Percentiles rank a stretch among this genome's conserved stretches.
These are phyloP conservation scores for Plasmopara muralis DNA, from an alignment of 352 stramenopile species.

Conservation along the genomic window DNA sequence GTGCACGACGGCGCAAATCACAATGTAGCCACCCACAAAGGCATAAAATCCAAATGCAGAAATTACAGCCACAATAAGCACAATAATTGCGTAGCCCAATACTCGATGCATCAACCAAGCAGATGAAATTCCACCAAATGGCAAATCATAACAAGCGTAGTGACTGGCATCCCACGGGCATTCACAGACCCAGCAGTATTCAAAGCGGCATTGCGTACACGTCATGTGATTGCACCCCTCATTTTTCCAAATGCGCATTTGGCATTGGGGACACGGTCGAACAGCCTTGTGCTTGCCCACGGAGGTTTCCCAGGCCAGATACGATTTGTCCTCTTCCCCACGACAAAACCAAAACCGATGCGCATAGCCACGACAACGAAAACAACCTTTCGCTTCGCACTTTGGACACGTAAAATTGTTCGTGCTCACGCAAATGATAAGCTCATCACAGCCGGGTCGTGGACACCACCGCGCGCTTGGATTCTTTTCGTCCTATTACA, in stretches of 20 bases:
- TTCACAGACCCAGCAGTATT: slow-evolving; percentile 73
- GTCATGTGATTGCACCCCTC: slow-evolving; percentile 74
- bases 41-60: slow-evolving; percentile 46
- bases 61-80: slow-evolving; percentile 47
- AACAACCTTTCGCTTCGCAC: slow-evolving; percentile 50
- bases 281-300: slow-evolving; percentile 46
- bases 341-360: slow-evolving; percentile 61
- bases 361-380: slow-evolving; percentile 42
- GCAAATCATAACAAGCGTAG: slow-evolving; percentile 66
- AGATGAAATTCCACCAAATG: slow-evolving; percentile 30
- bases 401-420: slow-evolving; percentile 55
- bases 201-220: slow-evolving; percentile 48
- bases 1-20: slow-evolving; percentile 21
- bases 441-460: slow-evolving; percentile 43
- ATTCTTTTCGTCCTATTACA: slow-evolving; percentile 58
- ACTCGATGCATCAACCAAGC: slow-evolving; percentile 32
- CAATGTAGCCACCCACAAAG: slow-evolving; percentile 45
- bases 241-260: slow-evolving; percentile 73
- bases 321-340: slow-evolving; percentile 43
- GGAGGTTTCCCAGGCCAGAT: slow-evolving; percentile 49
- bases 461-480: slow-evolving; percentile 68
- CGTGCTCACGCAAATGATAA: slow-evolving; percentile 50
- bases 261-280: slow-evolving; percentile 48
- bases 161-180: slow-evolving; percentile 49
- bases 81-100: slow-evolving; percentile 40